A percentile compares a stretch with the other conserved stretches of the same genome.
These are phyloP conservation scores for Syzygium aromaticum DNA, from an alignment of 345 rosid species.

Conservation along the genomic window DNA sequence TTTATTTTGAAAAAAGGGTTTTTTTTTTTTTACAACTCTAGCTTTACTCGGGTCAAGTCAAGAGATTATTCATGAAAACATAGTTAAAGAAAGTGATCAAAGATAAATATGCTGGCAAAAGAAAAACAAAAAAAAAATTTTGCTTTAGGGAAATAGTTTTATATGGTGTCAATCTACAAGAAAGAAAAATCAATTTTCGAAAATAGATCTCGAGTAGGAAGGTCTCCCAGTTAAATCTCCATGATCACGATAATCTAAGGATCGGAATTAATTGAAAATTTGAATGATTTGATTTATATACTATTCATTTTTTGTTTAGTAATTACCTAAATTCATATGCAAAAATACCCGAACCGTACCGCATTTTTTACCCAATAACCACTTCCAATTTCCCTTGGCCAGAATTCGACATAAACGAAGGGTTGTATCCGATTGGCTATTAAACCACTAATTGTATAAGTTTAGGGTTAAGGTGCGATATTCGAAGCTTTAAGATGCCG, in stretches of 20 bases:
- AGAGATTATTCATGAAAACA: background rate
- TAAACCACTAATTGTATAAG: background rate
- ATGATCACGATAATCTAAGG: background rate
- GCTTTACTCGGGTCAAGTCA: background rate
- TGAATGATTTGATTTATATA: background rate
- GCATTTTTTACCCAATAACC: background rate
- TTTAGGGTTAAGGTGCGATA: background rate
- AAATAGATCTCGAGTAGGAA: background rate
- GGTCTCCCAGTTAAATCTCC: background rate
- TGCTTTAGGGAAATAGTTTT: background rate
- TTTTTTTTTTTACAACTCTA: background rate
- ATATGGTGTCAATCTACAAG: background rate
- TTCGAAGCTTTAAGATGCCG: background rate
- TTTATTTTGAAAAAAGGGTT: background rate
- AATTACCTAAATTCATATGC: background rate
- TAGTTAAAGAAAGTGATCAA: background rate
- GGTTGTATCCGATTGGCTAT: background rate
- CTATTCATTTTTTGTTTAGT: background rate
- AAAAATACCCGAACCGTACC: background rate
- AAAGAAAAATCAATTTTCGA: background rate
- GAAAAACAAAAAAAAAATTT: background rate
- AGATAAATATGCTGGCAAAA: background rate
- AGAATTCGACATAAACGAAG: background rate
- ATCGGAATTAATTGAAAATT: background rate
- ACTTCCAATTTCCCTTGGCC: background rate